Evolutionary conservation across 2,329 filamentous ascomycete species (phyloP), one percentile per base, ranked within the genome.

Genomic region (Plectosphaerella plurivora): DNA sequence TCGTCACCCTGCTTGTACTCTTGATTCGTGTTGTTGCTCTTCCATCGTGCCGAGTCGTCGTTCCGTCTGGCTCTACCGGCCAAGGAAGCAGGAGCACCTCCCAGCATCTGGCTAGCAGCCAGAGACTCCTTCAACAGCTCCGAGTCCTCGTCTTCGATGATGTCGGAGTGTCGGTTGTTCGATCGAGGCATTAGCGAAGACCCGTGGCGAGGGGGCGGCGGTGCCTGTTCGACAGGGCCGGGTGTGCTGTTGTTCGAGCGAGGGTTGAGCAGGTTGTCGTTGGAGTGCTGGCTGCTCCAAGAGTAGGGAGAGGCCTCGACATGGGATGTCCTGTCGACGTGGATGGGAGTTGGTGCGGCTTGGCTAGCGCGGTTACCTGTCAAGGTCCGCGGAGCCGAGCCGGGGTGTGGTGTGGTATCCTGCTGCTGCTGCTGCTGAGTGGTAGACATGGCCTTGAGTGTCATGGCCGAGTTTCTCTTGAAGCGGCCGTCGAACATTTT

Each of bases 401-500:
- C 59, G 44, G 53, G 49, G 28, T 50, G 20, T 65, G 63, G 28
- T 33, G 28, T 12, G 28, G 8, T 33, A 66, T 65, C 35, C 73
- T 71, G 18, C 70, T 65, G 39, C 65, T 75, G 51, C 78, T 55
- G 4, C 77, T 79, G n/a, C 68, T 68, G 47, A 79, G 20, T 75
- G 69, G 16, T 8, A n/a, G 37, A 12, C 41, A 50, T 35, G 39
- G 48, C 48, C 39, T 41, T 41, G 16, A 50, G 25, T 20, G 48
- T 50, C 48, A 50, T 50, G 48, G 48, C 48, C 9, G 37, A 44
- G 25, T 50, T 50, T 24, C 48, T 25, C 39, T 50, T 50, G 48
- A 50, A 50, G 54, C 79, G 71, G 64, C 83, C 83, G 56, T 81
- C 78, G 47, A 83, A 73, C 76, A 84, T 80, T 52, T 73, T 79